These are phyloP conservation scores for Nakazawaea pomicola DNA, from an alignment of 805 yeast genomes.

Conservation along the genomic window DNA sequence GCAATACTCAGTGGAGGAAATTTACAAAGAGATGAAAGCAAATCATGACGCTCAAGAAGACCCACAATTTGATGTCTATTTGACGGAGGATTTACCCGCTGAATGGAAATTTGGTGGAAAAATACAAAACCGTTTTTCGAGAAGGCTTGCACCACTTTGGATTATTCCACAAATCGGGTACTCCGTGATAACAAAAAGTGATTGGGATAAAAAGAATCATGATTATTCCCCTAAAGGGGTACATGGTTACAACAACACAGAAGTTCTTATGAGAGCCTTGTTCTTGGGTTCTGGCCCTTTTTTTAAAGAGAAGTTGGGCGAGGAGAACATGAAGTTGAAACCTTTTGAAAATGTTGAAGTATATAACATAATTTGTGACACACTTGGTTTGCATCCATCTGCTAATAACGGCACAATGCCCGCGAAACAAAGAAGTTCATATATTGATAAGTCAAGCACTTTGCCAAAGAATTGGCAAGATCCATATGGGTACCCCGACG, in stretches of 20 bases:
- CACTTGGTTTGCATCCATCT: conserved; percentile 47
- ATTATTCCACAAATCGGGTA: conserved; percentile 80
- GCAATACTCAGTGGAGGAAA: conserved; percentile 33
- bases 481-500: conserved; percentile 41
- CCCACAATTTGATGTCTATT: conserved; percentile 45
- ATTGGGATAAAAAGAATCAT: conserved; percentile 42
- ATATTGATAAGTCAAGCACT: conserved; percentile 22
- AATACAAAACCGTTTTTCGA: conserved; percentile 30
- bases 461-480: conserved; percentile 46
- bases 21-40: conserved; percentile 37
- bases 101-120: conserved; percentile 55
- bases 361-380: conserved; percentile 69
- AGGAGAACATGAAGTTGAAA: conserved; percentile 29
- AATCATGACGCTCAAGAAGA: too few species aligned
- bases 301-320: conserved; percentile 35
- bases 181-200: conserved; percentile 57
- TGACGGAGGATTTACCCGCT: conserved; percentile 46
- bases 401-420: conserved; percentile 53
- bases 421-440: conserved; percentile 13
- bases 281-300: conserved; percentile 82
- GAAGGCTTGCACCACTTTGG: conserved; percentile 83
- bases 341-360: conserved; percentile 75
- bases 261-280: conserved; percentile 75
- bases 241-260: conserved; percentile 80
- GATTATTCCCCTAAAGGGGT: conserved; percentile 67